A percentile compares a stretch with the other conserved stretches of the same genome.
Evolutionary conservation across 192 early-diverging fungal species (phyloP).

Genomic region (Gryganskiella cystojenkinii): DNA sequence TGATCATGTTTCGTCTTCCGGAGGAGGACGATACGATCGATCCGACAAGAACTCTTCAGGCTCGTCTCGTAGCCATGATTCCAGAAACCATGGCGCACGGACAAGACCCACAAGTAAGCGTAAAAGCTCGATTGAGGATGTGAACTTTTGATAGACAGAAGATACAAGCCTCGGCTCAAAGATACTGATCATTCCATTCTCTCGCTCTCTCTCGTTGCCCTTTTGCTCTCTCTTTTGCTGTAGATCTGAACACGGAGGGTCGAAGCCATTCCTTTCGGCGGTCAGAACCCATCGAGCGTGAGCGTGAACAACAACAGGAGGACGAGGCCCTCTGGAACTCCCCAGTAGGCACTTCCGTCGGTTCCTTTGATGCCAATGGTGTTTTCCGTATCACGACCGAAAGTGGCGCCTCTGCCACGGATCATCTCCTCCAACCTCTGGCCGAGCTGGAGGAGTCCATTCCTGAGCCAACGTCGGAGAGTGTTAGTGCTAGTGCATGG

Average conservation of each 20-base stretch:
- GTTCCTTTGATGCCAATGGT: constrained; percentile 75
- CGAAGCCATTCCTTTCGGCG: constrained; percentile 46
- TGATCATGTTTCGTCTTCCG: constrained; percentile 20
- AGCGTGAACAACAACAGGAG: constrained; percentile 34
- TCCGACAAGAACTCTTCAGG: constrained; percentile 31
- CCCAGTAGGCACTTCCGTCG: constrained; percentile 65
- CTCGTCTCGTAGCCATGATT: constrained; percentile 25
- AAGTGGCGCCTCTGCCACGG: too few species aligned
- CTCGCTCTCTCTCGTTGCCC: neutral
- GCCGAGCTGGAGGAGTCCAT: constrained; percentile 32
- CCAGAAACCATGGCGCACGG: constrained; percentile 25
- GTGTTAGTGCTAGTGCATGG: neutral
- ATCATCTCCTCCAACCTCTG: constrained; percentile 50
- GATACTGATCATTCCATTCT: neutral
- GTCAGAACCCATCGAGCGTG: constrained; percentile 33
- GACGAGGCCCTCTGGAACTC: constrained; percentile 64
- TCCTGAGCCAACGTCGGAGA: neutral
- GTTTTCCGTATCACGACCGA: constrained; percentile 69
- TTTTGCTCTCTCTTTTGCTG: constrained; percentile 3
- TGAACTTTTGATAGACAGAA: neutral
- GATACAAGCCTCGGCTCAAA: neutral
- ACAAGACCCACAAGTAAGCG: constrained; percentile 38
- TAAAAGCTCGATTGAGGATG: neutral
- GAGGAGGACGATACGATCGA: constrained; percentile 41
- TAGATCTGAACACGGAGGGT: constrained; percentile 38